phyloP scores from a whole-genome alignment of 1,284 basidiomycete genomes.

The Pyrrhoderma lamaoense region DNA sequence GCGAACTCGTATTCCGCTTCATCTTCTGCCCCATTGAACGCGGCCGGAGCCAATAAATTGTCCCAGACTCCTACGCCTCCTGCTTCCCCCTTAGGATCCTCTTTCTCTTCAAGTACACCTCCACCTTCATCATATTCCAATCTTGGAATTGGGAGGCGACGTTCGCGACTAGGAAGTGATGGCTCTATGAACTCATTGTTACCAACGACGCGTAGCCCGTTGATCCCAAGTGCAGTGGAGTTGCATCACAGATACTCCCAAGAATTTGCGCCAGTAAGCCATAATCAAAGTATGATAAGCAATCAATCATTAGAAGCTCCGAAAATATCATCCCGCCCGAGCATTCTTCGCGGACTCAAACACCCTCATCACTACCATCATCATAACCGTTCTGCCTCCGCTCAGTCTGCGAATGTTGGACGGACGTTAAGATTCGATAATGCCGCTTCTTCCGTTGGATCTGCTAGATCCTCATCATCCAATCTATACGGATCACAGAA shows the following conservation, averaged over 20 bases:
- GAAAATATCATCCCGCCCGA: constrained; percentile 4
- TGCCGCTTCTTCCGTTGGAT: no score
- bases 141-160: constrained; percentile 3
- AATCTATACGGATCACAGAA: background rate
- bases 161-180: constrained; percentile 12
- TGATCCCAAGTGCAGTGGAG: constrained; percentile 12
- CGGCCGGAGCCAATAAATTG: background rate
- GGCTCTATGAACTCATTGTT: background rate
- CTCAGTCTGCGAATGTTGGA: no score
- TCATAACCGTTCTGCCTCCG: background rate
- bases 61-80: constrained; percentile 6
- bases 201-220: constrained; percentile 8
- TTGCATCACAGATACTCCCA: constrained; percentile 15
- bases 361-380: background rate
- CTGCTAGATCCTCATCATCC: background rate
- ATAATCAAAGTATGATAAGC: background rate
- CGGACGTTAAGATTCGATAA: no score
- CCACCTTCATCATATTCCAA: constrained; percentile 1
- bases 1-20: constrained; percentile 8
- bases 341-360: constrained; percentile 15
- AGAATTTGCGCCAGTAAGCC: background rate
- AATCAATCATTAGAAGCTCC: background rate
- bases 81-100: constrained; percentile 5
- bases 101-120: background rate
- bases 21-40: constrained; percentile 4